phyloP scores from a whole-genome alignment of 2,329 filamentous ascomycete genomes.

The Colletotrichum higginsianum region DNA sequence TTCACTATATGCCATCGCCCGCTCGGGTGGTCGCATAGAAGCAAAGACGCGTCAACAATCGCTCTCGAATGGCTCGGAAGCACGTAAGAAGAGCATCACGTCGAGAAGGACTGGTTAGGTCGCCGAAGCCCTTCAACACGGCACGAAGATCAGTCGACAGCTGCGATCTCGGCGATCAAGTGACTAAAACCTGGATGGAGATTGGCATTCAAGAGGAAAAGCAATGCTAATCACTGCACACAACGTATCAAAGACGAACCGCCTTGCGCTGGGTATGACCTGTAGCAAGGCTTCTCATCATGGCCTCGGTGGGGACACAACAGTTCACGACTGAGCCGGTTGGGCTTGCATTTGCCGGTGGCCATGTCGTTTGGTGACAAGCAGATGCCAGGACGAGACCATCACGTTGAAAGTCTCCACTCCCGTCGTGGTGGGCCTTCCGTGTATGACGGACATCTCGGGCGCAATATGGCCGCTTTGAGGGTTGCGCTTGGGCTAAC shows the following conservation, averaged over 20 bases:
- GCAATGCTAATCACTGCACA: background rate
- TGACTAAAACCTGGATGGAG: constrained; percentile 3
- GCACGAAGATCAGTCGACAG: background rate
- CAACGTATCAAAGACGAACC: constrained; percentile 14
- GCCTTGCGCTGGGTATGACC: constrained; percentile 13
- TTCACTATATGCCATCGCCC: constrained; percentile 30
- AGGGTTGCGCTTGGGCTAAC: constrained; percentile 30
- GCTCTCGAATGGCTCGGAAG: constrained; percentile 5
- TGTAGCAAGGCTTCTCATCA: constrained; percentile 24
- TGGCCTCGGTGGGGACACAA: background rate
- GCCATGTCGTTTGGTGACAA: constrained; percentile 8
- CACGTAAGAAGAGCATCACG: background rate
- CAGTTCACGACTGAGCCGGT: background rate
- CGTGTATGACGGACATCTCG: constrained; percentile 34
- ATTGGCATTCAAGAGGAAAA: constrained; percentile 13
- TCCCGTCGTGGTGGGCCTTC: constrained; percentile 35
- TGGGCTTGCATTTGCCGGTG: constrained; percentile 6
- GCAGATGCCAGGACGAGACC: constrained; percentile 24
- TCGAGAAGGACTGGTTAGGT: background rate
- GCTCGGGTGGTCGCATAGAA: constrained; percentile 18
- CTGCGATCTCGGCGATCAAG: background rate
- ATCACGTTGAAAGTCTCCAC: constrained; percentile 27
- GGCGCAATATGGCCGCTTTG: constrained; percentile 15
- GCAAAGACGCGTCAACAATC: constrained; percentile 16
- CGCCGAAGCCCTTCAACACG: background rate